Evolutionary conservation across 1,284 basidiomycete genomes (phyloP).

Genomic region (Puccinia hordei): DNA sequence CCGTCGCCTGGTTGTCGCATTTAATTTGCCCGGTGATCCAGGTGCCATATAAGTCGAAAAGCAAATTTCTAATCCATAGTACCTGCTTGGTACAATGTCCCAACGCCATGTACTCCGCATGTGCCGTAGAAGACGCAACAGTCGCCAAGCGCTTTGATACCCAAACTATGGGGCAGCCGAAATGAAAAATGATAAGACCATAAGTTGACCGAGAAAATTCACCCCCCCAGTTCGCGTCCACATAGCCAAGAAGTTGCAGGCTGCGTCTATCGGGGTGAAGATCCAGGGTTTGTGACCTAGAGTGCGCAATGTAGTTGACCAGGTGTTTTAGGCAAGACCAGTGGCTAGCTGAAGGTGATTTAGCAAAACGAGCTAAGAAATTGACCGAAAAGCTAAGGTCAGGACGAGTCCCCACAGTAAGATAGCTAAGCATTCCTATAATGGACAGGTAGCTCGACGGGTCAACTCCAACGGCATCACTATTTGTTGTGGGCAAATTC

Average conservation of each 20-base stretch:
- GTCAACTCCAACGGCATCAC: too few species aligned
- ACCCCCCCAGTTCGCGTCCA: too few species aligned
- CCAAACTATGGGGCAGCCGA: too few species aligned
- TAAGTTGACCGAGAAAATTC: too few species aligned
- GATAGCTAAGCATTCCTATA: conserved; percentile 33
- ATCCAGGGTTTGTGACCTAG: not conserved
- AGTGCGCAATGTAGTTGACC: not conserved
- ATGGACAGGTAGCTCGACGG: conserved; percentile 1
- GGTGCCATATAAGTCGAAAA: not conserved
- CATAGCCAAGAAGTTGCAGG: not conserved
- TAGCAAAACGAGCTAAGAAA: conserved; percentile 24
- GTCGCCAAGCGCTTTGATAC: too few species aligned
- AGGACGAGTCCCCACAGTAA: not conserved
- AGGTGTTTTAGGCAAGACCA: not conserved
- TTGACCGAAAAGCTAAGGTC: too few species aligned
- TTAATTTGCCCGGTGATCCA: not conserved
- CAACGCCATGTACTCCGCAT: too few species aligned
- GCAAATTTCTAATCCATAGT: too few species aligned
- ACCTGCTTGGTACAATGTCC: too few species aligned
- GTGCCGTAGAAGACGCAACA: too few species aligned
- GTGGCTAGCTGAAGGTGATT: not conserved
- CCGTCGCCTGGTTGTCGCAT: not conserved
- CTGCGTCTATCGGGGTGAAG: not conserved
- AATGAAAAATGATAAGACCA: too few species aligned
- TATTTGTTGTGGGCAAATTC: too few species aligned